These are phyloP conservation scores for Xylaria palmicola DNA, from an alignment of 495 filamentous ascomycete species.

Conservation along the genomic window DNA sequence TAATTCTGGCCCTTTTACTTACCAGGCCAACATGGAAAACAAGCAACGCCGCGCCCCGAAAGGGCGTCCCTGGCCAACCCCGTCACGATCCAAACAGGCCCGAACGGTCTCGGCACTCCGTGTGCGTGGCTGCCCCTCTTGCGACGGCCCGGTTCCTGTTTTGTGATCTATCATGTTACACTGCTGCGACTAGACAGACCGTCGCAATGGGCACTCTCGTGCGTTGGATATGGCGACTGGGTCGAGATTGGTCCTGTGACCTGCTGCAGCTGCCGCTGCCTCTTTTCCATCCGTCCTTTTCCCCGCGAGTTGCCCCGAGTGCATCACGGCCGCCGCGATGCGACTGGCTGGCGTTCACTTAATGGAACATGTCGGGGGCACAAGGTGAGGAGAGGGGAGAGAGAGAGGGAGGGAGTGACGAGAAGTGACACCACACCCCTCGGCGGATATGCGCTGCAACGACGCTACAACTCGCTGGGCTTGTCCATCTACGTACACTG, in stretches of 20 bases:
- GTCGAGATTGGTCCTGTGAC: conserved; percentile 11
- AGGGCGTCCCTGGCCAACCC: neutral
- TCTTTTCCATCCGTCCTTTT: neutral
- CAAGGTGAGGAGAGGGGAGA: neutral
- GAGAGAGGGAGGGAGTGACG: neutral
- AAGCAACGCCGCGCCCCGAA: neutral
- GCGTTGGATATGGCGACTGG: neutral
- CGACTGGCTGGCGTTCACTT: neutral
- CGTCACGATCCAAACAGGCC: neutral
- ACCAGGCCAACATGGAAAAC: no score
- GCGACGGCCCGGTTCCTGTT: neutral
- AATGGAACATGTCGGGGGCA: neutral
- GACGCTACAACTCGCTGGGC: no score
- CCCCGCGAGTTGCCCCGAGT: neutral
- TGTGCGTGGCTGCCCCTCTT: neutral
- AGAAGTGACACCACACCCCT: no score
- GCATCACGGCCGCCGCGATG: neutral
- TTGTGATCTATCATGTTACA: conserved; percentile 12
- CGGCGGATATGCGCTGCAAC: neutral
- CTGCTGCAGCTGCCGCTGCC: conserved; percentile 9
- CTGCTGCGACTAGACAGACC: neutral
- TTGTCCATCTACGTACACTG: no score
- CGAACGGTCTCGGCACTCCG: neutral
- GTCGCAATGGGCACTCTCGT: neutral
- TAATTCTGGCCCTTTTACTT: neutral